These are phyloP conservation scores for Citrullus colocynthis DNA, from an alignment of 306 rosid genomes.

Conservation along the genomic window DNA sequence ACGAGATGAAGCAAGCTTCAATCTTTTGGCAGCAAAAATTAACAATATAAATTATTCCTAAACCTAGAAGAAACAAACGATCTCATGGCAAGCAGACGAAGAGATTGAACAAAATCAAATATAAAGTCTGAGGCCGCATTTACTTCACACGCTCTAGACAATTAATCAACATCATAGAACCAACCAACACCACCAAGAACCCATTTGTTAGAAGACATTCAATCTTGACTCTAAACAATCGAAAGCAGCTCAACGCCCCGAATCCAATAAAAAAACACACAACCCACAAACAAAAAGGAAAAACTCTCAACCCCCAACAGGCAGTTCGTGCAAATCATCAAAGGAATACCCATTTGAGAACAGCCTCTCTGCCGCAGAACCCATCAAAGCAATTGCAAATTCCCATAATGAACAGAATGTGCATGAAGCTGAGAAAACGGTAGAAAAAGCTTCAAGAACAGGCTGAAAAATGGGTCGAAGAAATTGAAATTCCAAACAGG, in stretches of 20 bases:
- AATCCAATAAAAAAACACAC: background rate
- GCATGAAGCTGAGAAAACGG: background rate
- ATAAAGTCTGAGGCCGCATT: background rate
- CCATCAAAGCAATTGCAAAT: background rate
- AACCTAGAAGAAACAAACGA: background rate
- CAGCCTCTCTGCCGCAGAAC: background rate
- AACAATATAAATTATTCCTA: background rate
- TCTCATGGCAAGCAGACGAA: background rate
- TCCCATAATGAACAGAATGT: background rate
- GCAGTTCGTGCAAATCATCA: background rate
- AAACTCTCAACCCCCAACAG: background rate
- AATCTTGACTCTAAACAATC: background rate
- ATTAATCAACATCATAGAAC: background rate
- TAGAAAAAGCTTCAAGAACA: background rate
- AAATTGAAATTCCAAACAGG: background rate
- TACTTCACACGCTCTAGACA: background rate
- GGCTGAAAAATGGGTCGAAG: background rate
- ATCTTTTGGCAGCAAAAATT: background rate
- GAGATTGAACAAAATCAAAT: background rate
- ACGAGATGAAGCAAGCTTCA: background rate
- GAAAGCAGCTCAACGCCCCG: background rate
- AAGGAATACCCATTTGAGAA: constrained; percentile 1
- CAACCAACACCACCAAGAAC: background rate
- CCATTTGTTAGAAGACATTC: background rate
- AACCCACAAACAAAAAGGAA: constrained; percentile 1